Evolutionary conservation across 1,284 basidiomycete genomes (phyloP).

Genomic region (Fomitopsis schrenkii): DNA sequence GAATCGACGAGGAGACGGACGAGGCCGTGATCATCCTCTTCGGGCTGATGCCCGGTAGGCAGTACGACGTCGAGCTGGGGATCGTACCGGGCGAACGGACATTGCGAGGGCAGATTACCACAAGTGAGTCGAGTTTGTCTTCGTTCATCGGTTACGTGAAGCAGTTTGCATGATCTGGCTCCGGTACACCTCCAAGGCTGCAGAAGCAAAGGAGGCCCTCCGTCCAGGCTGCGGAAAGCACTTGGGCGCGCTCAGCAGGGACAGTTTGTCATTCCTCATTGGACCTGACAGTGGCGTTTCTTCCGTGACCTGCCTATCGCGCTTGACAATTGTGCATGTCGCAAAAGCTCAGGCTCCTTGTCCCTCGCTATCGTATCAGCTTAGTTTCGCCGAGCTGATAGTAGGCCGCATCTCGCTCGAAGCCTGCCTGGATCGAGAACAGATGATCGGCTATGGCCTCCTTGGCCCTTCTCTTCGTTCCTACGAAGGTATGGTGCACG

Average conservation of each 20-base stretch:
- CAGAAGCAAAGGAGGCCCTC: too few relatives aligned
- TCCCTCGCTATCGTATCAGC: too few relatives aligned
- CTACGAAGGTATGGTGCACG: not conserved
- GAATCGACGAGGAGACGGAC: constrained; percentile 70
- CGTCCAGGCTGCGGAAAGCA: too few relatives aligned
- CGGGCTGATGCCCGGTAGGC: constrained; percentile 72
- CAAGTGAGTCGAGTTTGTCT: constrained; percentile 34
- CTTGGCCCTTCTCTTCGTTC: not conserved
- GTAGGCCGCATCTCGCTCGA: not conserved
- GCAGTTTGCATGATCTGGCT: not conserved
- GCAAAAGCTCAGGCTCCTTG: too few relatives aligned
- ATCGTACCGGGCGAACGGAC: constrained; percentile 58
- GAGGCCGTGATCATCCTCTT: constrained; percentile 81
- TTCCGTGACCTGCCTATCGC: not conserved
- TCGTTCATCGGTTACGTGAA: constrained; percentile 7
- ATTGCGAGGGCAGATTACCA: constrained; percentile 56
- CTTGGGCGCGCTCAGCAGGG: too few relatives aligned
- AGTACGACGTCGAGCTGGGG: constrained; percentile 76
- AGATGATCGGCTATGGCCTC: not conserved
- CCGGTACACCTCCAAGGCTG: too few relatives aligned
- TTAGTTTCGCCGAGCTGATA: not conserved
- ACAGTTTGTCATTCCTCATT: not conserved
- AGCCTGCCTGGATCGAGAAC: not conserved
- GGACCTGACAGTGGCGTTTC: not conserved
- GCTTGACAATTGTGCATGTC: not conserved